Evolutionary conservation across 306 rosid species (phyloP), one percentile per base, ranked within the genome.

Genomic region (Dicorynia guianensis): DNA sequence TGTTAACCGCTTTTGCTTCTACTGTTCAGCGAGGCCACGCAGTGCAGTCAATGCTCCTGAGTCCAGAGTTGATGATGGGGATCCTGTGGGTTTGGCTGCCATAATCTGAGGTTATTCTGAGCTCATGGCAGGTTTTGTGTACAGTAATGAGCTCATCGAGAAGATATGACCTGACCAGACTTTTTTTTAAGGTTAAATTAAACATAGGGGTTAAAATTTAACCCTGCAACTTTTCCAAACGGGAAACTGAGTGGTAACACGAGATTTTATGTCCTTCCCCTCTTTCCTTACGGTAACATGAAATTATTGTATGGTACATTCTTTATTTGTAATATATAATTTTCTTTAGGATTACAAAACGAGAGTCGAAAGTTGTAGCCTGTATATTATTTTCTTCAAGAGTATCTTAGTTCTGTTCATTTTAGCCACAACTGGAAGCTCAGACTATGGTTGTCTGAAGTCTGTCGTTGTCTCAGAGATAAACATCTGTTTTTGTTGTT

Each of bases 41-140:
- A 87, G 75, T 83, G 36, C 92, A 5, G 76, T 49, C 70, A 87
- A 88, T 53, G 64, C 82, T 78, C 60, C 87, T 0, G 96, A 86
- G 66, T 82, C 85, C 78, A 89, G 79, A 72, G 88, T 77, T 39
- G 90, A 87, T 63, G 99, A 92, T 15, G 97, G 91, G 49, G 97
- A 88, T 0, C 18, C 5, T 30, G 30, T 92, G 36, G 99, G 99
- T 13, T 80, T 96, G 87, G 97, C 98, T 43, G 72, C 96, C 78
- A 82, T 95, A 17, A 76, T 90, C 43, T 92, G 87, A 94, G 55
- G 80, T 42, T 58, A 42, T 68, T 72, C 72, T 38, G 67, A 44
- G 78, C 77, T 85, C 76, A 72, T 68, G 67, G 81, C 82, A 54
- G 75, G 78, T 77, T 81, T 76, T 61, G 79, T 90, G 97, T 95